Evolutionary conservation across 2,329 filamentous ascomycete genomes (phyloP), one percentile per base, ranked within the genome.

Genomic region (Fusarium palustre): DNA sequence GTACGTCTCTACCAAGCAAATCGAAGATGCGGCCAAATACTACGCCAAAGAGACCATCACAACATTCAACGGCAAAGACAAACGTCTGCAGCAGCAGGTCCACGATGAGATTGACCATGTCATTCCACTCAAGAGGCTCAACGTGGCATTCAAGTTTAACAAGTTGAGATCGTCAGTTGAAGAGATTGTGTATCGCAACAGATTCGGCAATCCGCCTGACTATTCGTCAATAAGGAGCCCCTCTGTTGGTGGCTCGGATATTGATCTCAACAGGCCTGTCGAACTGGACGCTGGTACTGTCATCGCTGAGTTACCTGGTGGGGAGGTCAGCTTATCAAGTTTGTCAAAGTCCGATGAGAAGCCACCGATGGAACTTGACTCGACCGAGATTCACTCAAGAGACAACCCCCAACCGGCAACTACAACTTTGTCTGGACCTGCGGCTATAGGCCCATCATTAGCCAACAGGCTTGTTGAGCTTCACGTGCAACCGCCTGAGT

Each of bases 1-100:
- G 34, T 74, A 75, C 24, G 72, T 74, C 4, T 74, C 72, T 1
- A 55, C 75, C 34, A 74, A 70, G 43, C 70, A 74, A 57, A 74
- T 74, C 24, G 72, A 74, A 34, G 64, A 71, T 7, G 72, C 72
- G 1, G 72, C 72, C 0, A 74, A 59, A 18, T 75, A 75, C 22
- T 74, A 74, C 45, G 50, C 71, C 2, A 74, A 42, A 15, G 43
- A 63, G 1, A 69, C 49, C 3, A 66, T 75, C 12, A 71, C 36
- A 3, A 68, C 71, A 0, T 75, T 75, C 10, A 58, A 66, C 0
- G 71, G 58, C 5, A 64, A 74, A 5, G 70, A 75, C 11, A 74
- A 75, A 24, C 67, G 57, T 0, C 25, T 69, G 0, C 72, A 74
- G 15, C 69, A 75, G 4, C 64, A 74, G 4, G 72, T 74, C 0